Evolutionary conservation across 805 yeast species (phyloP).

Genomic region (Candida fluviatilis): DNA sequence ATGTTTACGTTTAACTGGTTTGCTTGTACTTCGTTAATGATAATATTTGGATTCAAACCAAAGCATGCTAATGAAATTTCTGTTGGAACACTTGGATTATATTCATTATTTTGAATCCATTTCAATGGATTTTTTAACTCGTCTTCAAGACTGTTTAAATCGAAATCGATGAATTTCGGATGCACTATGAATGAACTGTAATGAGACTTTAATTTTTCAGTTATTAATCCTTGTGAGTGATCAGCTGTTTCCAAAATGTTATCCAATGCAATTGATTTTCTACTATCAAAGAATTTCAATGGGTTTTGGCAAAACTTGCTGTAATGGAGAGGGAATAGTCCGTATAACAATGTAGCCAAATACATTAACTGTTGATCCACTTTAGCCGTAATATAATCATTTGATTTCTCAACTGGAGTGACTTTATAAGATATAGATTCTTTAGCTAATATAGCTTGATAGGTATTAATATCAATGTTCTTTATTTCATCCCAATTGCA

Average conservation of each 20-base stretch:
- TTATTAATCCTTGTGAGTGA: not conserved
- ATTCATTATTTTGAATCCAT: constrained; percentile 16
- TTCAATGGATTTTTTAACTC: constrained; percentile 17
- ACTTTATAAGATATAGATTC: no score
- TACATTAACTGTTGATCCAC: constrained; percentile 24
- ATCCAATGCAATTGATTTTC: not conserved
- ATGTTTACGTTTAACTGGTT: not conserved
- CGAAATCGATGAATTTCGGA: constrained; percentile 38
- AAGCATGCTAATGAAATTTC: constrained; percentile 22
- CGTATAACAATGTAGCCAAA: constrained; percentile 51
- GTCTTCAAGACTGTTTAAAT: constrained; percentile 13
- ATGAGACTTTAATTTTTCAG: not conserved
- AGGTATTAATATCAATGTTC: constrained; percentile 1
- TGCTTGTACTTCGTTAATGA: constrained; percentile 2
- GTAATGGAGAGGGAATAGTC: constrained; percentile 51
- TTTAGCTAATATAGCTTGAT: not conserved
- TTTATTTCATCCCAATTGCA: constrained; percentile 19
- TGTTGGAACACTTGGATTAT: constrained; percentile 14
- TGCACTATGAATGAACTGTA: constrained; percentile 39
- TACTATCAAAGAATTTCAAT: constrained; percentile 19
- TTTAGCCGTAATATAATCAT: constrained; percentile 10
- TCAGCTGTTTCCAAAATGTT: not conserved
- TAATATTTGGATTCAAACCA: constrained; percentile 17
- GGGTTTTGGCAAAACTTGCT: constrained; percentile 42
- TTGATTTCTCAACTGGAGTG: not conserved